Conservation (phyloP, 345 rosid genomes). For the Gossypium ekmanianum region DNA sequence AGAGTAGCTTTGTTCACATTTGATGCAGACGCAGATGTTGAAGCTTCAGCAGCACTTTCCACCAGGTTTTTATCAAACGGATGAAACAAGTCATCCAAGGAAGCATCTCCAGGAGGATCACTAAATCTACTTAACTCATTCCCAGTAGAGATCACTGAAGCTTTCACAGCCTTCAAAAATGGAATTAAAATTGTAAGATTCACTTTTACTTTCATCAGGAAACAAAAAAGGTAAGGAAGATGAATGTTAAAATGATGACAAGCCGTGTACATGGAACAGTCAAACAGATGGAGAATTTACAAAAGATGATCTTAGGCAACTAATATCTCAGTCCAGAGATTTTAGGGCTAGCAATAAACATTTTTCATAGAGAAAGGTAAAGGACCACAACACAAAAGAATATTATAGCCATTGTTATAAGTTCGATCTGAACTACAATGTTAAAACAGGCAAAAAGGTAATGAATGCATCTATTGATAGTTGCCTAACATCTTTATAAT, state of each 20-base stretch:
- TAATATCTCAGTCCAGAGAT: background rate
- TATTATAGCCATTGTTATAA: background rate
- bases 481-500: background rate
- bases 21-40: constrained; percentile 69
- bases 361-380: background rate
- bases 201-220: constrained; percentile 2
- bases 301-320: background rate
- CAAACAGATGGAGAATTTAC: background rate
- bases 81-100: constrained; percentile 91
- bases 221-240: constrained; percentile 12
- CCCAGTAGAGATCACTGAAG: constrained; percentile 44
- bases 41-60: constrained; percentile 64
- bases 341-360: background rate
- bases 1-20: constrained; percentile 55
- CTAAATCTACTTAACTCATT: constrained; percentile 86
- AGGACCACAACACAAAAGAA: background rate
- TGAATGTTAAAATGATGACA: background rate
- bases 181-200: constrained; percentile 17
- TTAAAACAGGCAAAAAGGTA: background rate
- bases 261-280: background rate
- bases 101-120: constrained; percentile 95
- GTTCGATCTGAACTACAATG: background rate
- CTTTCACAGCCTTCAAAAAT: constrained; percentile 55
- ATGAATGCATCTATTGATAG: background rate
- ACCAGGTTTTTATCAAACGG: constrained; percentile 58